phyloP scores from a whole-genome alignment of 352 stramenopile genomes.

The Thalassiosira exigua region DNA sequence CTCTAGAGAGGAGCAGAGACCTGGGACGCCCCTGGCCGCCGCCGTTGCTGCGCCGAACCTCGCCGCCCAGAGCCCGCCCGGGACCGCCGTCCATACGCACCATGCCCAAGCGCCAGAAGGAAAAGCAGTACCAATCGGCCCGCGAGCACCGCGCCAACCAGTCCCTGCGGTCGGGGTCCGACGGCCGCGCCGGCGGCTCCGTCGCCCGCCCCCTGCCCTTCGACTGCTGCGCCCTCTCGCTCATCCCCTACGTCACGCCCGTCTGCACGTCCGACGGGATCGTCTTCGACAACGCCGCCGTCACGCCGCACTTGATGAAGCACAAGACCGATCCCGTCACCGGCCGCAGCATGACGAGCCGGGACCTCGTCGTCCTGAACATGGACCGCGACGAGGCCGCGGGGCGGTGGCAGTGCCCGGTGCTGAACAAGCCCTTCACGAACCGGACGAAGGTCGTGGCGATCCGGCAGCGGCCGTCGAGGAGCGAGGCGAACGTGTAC shows the following conservation, averaged over 20 bases:
- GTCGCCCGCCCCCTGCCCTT: conserved; percentile 89
- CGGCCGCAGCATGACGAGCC: conserved; percentile 88
- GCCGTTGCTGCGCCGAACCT: too few relatives aligned
- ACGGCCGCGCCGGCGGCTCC: conserved; percentile 15
- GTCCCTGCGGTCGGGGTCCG: conserved; percentile 56
- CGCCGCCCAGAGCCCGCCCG: too few relatives aligned
- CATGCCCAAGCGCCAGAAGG: conserved; percentile 84
- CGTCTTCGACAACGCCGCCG: conserved; percentile 96
- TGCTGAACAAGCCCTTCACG: conserved; percentile 95
- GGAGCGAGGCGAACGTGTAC: conserved; percentile 93
- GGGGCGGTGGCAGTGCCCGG: conserved; percentile 89
- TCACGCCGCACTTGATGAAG: conserved; percentile 95
- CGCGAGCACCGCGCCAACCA: conserved; percentile 71
- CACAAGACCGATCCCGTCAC: conserved; percentile 94
- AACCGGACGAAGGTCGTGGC: conserved; percentile 88
- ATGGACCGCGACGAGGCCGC: conserved; percentile 86
- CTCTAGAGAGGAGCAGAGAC: too few relatives aligned
- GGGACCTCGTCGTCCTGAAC: conserved; percentile 93
- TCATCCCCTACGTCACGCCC: conserved; percentile 90
- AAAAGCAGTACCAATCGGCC: conserved; percentile 83
- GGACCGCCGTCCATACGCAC: too few relatives aligned
- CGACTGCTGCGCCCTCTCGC: conserved; percentile 97
- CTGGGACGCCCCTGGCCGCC: too few relatives aligned
- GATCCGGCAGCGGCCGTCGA: conserved; percentile 65
- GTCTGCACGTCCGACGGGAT: conserved; percentile 92